Conservation (phyloP, 345 rosid species). For the Corchorus olitorius region DNA sequence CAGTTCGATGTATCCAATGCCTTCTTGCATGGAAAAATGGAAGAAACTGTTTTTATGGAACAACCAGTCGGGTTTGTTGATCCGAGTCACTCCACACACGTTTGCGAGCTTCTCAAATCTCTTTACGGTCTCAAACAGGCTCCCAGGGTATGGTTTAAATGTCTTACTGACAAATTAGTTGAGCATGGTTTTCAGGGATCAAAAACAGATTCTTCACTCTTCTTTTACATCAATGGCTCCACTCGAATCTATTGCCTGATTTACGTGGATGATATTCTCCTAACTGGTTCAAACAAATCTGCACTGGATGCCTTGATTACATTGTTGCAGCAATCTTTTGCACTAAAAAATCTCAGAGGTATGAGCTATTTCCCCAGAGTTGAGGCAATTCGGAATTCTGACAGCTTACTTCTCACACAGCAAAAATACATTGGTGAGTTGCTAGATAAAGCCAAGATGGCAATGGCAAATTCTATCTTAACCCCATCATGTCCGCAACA, state of each 20-base stretch:
- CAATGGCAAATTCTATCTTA: not conserved
- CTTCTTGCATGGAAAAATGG: too few species aligned
- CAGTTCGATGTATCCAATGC: not conserved
- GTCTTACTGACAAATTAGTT: not conserved
- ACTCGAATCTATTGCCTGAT: not conserved
- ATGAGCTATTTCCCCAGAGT: not conserved
- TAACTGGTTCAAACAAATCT: not conserved
- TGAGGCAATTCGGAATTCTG: not conserved
- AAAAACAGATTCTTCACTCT: not conserved
- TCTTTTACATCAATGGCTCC: not conserved
- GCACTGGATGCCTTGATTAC: not conserved
- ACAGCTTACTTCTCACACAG: not conserved
- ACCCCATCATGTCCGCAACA: not conserved
- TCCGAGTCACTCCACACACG: not conserved
- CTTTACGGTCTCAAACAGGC: not conserved
- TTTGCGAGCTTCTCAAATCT: not conserved
- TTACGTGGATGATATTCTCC: not conserved
- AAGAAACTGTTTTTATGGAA: not conserved
- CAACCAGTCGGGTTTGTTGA: not conserved
- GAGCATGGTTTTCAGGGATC: not conserved
- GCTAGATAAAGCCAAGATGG: not conserved
- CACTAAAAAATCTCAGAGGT: not conserved
- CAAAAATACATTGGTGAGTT: not conserved
- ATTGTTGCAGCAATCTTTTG: not conserved
- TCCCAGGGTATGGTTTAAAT: not conserved